Evolutionary conservation across 768 basidiomycete genomes (phyloP).

Genomic region (Tubosaeta brunneosetosa): DNA sequence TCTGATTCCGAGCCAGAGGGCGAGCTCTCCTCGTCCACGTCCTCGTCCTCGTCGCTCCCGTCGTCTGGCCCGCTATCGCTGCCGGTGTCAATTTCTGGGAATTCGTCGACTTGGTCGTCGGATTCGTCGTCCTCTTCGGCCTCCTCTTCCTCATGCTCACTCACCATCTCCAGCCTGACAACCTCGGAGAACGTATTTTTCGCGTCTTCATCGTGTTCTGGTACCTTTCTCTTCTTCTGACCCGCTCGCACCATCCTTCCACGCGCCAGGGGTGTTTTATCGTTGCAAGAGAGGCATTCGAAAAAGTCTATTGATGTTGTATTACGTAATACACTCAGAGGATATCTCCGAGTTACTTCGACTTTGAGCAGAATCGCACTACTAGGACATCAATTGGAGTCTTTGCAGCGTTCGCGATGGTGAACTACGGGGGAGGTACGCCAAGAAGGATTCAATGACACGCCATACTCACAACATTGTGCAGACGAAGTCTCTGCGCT

Average conservation of each 20-base stretch:
- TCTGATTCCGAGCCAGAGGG: constrained; percentile 25
- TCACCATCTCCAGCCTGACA: constrained; percentile 63
- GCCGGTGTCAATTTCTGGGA: constrained; percentile 60
- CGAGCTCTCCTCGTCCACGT: constrained; percentile 36
- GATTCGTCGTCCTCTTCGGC: constrained; percentile 32
- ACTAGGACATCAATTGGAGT: too few relatives aligned
- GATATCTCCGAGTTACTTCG: neutral
- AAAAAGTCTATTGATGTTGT: neutral
- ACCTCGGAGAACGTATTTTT: constrained; percentile 33
- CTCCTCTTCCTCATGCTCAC: constrained; percentile 42
- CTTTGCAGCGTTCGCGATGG: constrained; percentile 44
- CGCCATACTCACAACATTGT: neutral
- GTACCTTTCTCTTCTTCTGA: constrained; percentile 58
- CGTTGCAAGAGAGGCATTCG: neutral
- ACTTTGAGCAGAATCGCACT: neutral
- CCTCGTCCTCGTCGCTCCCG: constrained; percentile 33
- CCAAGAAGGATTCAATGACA: neutral
- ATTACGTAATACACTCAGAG: neutral
- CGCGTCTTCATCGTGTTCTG: constrained; percentile 36
- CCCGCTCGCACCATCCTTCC: constrained; percentile 33
- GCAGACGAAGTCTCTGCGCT: constrained; percentile 96
- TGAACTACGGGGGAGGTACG: constrained; percentile 85
- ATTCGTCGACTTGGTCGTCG: constrained; percentile 64
- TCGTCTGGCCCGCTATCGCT: constrained; percentile 39
- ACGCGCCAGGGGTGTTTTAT: constrained; percentile 18